Evolutionary conservation across 148 eudicot genomes (phyloP).

Genomic region (Cornus florida): DNA sequence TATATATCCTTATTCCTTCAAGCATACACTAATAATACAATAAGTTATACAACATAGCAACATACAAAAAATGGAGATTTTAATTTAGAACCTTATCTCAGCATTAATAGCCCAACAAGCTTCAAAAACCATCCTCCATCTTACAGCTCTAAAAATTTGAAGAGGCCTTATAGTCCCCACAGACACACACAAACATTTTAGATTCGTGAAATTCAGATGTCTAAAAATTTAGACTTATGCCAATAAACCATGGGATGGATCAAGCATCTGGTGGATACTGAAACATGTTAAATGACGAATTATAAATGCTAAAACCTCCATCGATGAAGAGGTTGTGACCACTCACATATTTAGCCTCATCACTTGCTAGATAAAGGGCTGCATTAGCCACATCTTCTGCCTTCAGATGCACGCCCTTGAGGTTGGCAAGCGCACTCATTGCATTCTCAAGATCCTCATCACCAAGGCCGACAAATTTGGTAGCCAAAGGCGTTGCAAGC

Average conservation of each 20-base stretch:
- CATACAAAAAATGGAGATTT: too few species aligned
- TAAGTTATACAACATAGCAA: too few species aligned
- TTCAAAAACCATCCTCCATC: too few species aligned
- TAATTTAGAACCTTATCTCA: too few species aligned
- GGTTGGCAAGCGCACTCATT: slow-evolving; percentile 23
- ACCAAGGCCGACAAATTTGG: slow-evolving; percentile 18
- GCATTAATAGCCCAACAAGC: too few species aligned
- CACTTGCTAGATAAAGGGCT: slow-evolving; percentile 46
- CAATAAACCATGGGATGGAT: not conserved
- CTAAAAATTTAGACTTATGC: too few species aligned
- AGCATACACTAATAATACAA: too few species aligned
- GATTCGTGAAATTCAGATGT: too few species aligned
- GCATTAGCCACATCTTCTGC: slow-evolving; percentile 48
- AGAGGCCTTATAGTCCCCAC: too few species aligned
- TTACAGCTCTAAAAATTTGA: too few species aligned
- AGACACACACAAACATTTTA: too few species aligned
- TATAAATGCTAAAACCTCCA: slow-evolving; percentile 41
- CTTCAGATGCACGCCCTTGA: slow-evolving; percentile 32
- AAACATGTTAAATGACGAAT: slow-evolving; percentile 23
- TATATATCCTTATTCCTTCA: too few species aligned
- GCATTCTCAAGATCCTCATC: slow-evolving; percentile 23
- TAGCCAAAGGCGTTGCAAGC: slow-evolving; percentile 30
- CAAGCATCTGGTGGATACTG: slow-evolving; percentile 28
- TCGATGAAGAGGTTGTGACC: slow-evolving; percentile 52
- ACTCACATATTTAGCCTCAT: slow-evolving; percentile 50